Conservation (phyloP, 306 rosid species). For the Luffa acutangula region DNA sequence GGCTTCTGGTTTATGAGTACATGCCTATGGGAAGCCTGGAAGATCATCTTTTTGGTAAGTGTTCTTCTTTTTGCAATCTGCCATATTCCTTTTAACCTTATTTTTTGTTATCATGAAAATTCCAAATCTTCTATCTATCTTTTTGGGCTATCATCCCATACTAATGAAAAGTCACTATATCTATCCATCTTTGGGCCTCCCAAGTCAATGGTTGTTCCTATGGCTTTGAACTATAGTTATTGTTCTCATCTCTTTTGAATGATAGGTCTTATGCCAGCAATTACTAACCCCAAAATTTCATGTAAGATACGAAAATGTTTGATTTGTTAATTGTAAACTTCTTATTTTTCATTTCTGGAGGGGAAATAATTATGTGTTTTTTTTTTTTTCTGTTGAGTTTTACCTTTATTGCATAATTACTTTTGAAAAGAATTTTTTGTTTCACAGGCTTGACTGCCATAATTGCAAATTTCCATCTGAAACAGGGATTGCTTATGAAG, state of each 20-base stretch:
- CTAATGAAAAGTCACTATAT: not conserved
- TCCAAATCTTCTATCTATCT: not conserved
- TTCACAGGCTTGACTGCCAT: not conserved
- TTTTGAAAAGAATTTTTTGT: not conserved
- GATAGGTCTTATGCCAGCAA: not conserved
- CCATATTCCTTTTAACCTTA: not conserved
- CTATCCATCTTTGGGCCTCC: not conserved
- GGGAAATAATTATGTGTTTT: not conserved
- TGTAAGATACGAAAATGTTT: not conserved
- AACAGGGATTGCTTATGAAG: not conserved
- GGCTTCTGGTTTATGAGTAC: constrained; percentile 80
- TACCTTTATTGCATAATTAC: not conserved
- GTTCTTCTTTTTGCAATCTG: not conserved
- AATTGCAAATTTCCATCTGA: not conserved
- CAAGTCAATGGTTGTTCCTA: not conserved
- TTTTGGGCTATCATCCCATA: not conserved
- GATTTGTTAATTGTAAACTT: not conserved
- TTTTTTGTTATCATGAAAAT: not conserved
- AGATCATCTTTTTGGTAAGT: constrained; percentile 70
- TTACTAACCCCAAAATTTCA: not conserved
- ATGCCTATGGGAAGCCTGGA: constrained; percentile 80
- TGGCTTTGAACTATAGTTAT: not conserved
- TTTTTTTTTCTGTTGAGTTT: not conserved
- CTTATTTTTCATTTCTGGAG: not conserved
- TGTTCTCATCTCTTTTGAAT: not conserved